These are phyloP conservation scores for Populus simonii DNA, from an alignment of 345 rosid genomes.

Conservation along the genomic window DNA sequence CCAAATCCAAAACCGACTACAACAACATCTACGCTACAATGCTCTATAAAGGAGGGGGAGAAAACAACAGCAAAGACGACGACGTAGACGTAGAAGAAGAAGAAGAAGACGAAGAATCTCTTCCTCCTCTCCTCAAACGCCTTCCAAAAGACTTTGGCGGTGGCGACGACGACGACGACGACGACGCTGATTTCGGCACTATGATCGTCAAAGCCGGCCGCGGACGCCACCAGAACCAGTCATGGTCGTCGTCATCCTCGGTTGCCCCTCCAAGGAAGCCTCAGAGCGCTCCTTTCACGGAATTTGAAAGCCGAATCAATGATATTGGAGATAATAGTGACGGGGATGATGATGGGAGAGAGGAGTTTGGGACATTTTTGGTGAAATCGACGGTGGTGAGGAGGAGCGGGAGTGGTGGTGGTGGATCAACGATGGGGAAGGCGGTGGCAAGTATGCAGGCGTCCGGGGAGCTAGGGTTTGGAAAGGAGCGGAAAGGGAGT, in stretches of 20 bases:
- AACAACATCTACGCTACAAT: constrained; percentile 17
- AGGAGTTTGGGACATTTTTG: constrained; percentile 75
- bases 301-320: constrained; percentile 20
- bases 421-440: constrained; percentile 57
- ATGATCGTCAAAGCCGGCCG: constrained; percentile 66
- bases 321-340: constrained; percentile 42
- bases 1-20: constrained; percentile 1
- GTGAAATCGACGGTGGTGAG: constrained; percentile 64
- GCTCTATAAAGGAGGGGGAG: constrained; percentile 26
- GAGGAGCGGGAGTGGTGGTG: constrained; percentile 48
- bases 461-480: constrained; percentile 49
- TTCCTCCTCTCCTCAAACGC: constrained; percentile 87
- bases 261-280: constrained; percentile 8
- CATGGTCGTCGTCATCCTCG: constrained; percentile 27
- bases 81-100: constrained; percentile 28
- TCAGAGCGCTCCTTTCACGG: constrained; percentile 6
- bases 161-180: constrained; percentile 53
- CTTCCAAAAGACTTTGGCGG: constrained; percentile 92
- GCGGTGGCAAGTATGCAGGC: constrained; percentile 62
- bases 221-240: constrained; percentile 5
- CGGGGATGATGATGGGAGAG: constrained; percentile 44
- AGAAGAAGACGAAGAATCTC: constrained; percentile 58
- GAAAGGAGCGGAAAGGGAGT: constrained; percentile 43
- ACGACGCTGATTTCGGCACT: constrained; percentile 54
- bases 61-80: not conserved